Evolutionary conservation across 345 rosid genomes (phyloP).

Genomic region (Populus pruinosa): DNA sequence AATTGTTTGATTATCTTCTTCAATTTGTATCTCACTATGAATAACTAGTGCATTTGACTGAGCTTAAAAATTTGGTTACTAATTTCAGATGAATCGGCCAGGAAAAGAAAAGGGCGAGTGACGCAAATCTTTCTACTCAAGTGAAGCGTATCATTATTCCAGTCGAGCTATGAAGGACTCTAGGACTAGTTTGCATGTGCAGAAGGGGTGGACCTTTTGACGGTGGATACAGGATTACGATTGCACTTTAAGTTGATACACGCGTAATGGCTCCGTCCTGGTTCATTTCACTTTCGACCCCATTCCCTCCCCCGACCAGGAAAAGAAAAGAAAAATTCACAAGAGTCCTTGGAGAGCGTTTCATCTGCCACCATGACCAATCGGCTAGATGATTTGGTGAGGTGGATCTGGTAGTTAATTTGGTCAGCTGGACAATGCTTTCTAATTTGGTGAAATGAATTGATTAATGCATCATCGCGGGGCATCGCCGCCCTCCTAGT

Average conservation of each 20-base stretch:
- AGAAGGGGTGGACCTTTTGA: too few species aligned
- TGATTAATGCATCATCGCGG: neutral
- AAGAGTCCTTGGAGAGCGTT: neutral
- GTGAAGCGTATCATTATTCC: neutral
- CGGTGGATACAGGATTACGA: too few species aligned
- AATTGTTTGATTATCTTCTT: neutral
- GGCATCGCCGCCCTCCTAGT: neutral
- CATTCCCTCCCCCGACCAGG: neutral
- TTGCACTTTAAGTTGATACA: too few species aligned
- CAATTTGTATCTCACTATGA: neutral
- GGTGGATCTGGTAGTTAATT: neutral
- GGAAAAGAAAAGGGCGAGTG: neutral
- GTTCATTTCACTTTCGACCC: neutral
- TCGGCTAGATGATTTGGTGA: neutral
- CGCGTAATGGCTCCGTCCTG: too few species aligned
- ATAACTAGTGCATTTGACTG: neutral
- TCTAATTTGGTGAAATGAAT: neutral
- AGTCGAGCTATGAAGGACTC: neutral
- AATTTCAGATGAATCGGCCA: neutral
- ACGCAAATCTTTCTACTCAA: neutral
- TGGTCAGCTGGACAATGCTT: neutral
- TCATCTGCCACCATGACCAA: neutral
- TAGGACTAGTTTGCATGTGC: too few species aligned
- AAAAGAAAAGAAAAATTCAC: neutral
- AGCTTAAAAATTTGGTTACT: neutral